Percentiles rank a stretch among this genome's conserved stretches.
Evolutionary conservation across 1,284 basidiomycete genomes (phyloP).

Genomic region (Cystobasidiaceae sp.): DNA sequence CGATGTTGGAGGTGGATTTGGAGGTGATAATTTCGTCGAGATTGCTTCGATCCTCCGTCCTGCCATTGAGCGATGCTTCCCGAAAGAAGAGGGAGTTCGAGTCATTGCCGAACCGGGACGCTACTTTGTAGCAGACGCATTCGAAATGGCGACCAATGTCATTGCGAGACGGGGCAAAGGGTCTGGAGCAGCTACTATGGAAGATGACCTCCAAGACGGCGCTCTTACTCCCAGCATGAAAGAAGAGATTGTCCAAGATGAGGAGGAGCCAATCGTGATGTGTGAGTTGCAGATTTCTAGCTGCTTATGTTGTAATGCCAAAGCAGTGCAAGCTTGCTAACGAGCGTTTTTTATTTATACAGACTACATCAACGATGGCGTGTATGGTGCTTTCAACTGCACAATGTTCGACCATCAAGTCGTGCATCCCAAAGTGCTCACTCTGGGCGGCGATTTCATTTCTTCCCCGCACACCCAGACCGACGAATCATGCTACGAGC

Average conservation of each 20-base stretch:
- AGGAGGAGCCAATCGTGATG: slow-evolving; percentile 62
- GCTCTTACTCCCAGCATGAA: background rate
- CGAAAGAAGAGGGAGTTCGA: slow-evolving; percentile 61
- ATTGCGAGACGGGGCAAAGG: slow-evolving; percentile 69
- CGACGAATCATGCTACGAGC: slow-evolving; percentile 21
- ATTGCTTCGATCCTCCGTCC: slow-evolving; percentile 68
- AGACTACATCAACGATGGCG: slow-evolving; percentile 98
- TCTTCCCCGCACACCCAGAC: background rate
- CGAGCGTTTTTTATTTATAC: slow-evolving; percentile 32
- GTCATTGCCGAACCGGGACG: slow-evolving; percentile 96
- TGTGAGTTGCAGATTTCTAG: slow-evolving; percentile 60
- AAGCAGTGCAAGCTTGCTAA: background rate
- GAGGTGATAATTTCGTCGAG: slow-evolving; percentile 77
- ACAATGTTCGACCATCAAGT: slow-evolving; percentile 89
- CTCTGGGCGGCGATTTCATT: slow-evolving; percentile 43
- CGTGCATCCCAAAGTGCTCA: slow-evolving; percentile 74
- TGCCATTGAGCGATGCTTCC: slow-evolving; percentile 78
- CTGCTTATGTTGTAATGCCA: background rate
- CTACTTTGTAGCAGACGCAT: slow-evolving; percentile 88
- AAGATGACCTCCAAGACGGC: slow-evolving; percentile 26
- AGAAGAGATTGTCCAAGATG: slow-evolving; percentile 41
- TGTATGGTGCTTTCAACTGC: slow-evolving; percentile 98
- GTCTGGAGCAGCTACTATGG: slow-evolving; percentile 40
- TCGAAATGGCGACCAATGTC: slow-evolving; percentile 87
- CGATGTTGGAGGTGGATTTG: slow-evolving; percentile 95